Evolutionary conservation across 202 grass and related monocot species (phyloP), one percentile per base, ranked within the genome.

Genomic region (Hordeum pubiflorum): DNA sequence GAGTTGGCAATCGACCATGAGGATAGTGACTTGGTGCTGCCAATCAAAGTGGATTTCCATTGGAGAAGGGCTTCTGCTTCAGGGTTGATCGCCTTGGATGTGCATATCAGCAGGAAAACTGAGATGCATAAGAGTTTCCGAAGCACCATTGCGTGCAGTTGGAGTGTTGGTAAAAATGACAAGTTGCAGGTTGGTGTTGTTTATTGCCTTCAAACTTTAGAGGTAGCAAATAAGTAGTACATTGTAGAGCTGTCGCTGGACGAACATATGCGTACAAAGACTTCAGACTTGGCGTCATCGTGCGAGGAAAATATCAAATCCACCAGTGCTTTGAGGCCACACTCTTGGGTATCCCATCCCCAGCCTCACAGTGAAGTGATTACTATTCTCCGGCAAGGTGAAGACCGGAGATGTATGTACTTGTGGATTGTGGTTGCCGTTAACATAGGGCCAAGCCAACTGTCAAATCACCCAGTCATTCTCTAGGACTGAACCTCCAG

Each of bases 61-160:
- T 4, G 41, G 41, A 14, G 41, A 14, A 44, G 41, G 11, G 82
- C 82, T 66, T 79, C 52, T 75, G 84, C 84, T 80, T 79, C 77
- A 6, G 65, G 54, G 15, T 41, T 41, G 34, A 38, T 66, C 3
- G 70, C 70, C 32, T 29, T 56, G 23, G 59, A 1, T 18, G 69
- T 14, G 44, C 32, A 73, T 36, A 61, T 0, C 29, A 75, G 32
- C 32, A 66, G 4, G 2, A 41, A 41, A 56, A 43, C 2, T 56
- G 17, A 39, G 15, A 41, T 2, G 3, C 3, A 15, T 2, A 75
- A 63, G 59, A 83, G 71, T 40, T 20, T 52, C 21, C 15, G 44
- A 2, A 4, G 33, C 0, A 0, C 33, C 81, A 75, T 83, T 44
- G 1, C 40, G 0, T 11, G 44, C 21, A 15, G 7, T 44, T 10